Evolutionary conservation across 1,139 yeast species (phyloP).

Genomic region (Oligophagozyma castellii): DNA sequence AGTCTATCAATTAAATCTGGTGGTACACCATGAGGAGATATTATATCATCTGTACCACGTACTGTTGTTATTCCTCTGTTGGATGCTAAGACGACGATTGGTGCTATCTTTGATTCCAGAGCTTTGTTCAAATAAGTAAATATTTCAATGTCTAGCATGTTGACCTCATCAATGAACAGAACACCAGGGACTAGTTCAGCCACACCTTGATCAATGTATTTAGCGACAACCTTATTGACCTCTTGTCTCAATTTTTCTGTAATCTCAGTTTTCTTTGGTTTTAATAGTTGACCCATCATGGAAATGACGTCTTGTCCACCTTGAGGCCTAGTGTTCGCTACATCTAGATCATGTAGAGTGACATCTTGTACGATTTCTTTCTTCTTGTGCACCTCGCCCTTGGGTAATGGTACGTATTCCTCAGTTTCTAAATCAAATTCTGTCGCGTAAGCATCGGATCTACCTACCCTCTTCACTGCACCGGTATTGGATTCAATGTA

Average conservation of each 20-base stretch:
- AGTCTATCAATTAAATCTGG: conserved; percentile 87
- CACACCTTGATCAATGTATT: conserved; percentile 93
- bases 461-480: conserved; percentile 91
- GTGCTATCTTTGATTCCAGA: conserved; percentile 81
- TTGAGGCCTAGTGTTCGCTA: conserved; percentile 94
- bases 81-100: conserved; percentile 88
- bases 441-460: conserved; percentile 96
- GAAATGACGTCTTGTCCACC: conserved; percentile 98
- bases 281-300: conserved; percentile 96
- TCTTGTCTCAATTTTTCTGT: conserved; percentile 89
- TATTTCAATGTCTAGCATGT: conserved; percentile 93
- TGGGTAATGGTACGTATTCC: conserved; percentile 95
- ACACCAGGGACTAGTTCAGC: conserved; percentile 99
- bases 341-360: conserved; percentile 87
- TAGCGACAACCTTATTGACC: conserved; percentile 90
- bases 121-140: conserved; percentile 92
- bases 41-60: conserved; percentile 79
- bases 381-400: conserved; percentile 97
- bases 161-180: conserved; percentile 90
- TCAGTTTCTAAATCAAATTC: conserved; percentile 97
- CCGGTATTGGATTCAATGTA: conserved; percentile 97
- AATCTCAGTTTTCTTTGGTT: conserved; percentile 96
- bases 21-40: conserved; percentile 94
- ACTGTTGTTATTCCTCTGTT: conserved; percentile 88
- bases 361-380: conserved; percentile 97